Base-by-base conservation (phyloP, 164 flowering plant genomes). In the Kingdonia uniflora region DNA sequence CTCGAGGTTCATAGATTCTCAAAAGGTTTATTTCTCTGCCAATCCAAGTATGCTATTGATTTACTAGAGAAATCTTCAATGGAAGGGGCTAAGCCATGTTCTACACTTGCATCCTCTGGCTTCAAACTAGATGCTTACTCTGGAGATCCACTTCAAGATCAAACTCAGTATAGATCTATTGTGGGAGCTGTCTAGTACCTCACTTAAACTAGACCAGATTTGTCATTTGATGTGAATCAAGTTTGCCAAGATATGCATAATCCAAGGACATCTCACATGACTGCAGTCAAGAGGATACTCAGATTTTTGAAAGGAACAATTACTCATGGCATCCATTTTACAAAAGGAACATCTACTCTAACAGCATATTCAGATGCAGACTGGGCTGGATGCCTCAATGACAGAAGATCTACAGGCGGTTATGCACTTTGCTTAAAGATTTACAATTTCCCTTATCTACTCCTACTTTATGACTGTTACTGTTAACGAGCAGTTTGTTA, bases 141-240 rank as follows among this genome's bases (percentile, higher is more conserved):
- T 12, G 14, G 14, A 1, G 5, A 11, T 1, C 22, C 7, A 12
- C 46, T 45, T 25, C 38, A 0, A 5, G 8, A 43, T 55, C 39
- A 1, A 2, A 43, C 49, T 5, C 2, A 0, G 1, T 21, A 42
- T 14, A 55, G 47, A 25, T 14, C 42, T 2, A 2, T 33, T 2
- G 54, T 51, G 7, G 50, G 49, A 11, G 49, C 35, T 41, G 12
- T 55, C 22, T 21, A 23, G 2, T 55, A 55, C 11, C 23, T 55
- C 2, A 25, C 37, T 14, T 43, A 19, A 16, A 43, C 47, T 11
- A n/a, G 47, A 16, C 50, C 50, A 13, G 23, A 42, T 5, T 22
- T 55, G 0, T 0, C 23, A 14, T 42, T 24, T 19, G 42, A 15
- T n/a, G 42, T 51, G 0, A 51, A 51, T 51, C 21, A 33, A 33